Base-by-base conservation (phyloP, 768 basidiomycete genomes). In the Candolleomyces efflorescens region DNA sequence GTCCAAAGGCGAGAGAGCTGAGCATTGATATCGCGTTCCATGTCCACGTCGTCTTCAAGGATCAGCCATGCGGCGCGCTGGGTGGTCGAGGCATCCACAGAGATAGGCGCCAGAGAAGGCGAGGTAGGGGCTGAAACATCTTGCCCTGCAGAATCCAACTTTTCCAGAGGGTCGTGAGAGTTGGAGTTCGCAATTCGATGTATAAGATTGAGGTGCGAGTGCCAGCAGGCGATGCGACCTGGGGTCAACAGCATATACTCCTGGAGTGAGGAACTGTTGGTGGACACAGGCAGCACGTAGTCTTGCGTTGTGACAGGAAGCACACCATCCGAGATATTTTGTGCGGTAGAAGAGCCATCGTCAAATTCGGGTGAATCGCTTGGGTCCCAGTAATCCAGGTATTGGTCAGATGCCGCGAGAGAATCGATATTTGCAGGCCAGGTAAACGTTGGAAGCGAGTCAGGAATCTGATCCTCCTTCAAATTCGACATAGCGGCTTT, bases 1-100 rank as follows among this genome's bases (percentile, higher is more conserved):
- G 60, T 53, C 86, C 85, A 88, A 39, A 87, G 60, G n/a, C 55
- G 39, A 36, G 20, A 53, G 18, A 79, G 65, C 24, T 80, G 78
- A 15, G 64, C 54, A 5, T 71, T 62, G 12, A 87, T 78, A 61
- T 90, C 82, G 27, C 68, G 73, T 70, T 92, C 90, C 82, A 90
- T 85, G 65, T 92, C 87, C 10, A 92, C 73, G 60, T 92, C 90
- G 65, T 91, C 90, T 68, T 91, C 90, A 6, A 90, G 72, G n/a
- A 91, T 75, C 9, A 90, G 2, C 32, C 32, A 32, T 32, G 32
- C 32, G 7, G 32, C 32, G 32, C 32, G 32, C 32, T 32, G 56
- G 0, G 76, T 56, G 72, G 63, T 3, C 49, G 52, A 15, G 65
- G 46, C 26, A 59, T 48, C 55, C 65, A 38, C 4, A 58, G 36